A percentile compares a stretch with the other conserved stretches of the same genome.
phyloP scores from a whole-genome alignment of 176 grass and related monocot species.

The Aegilops umbellulata region DNA sequence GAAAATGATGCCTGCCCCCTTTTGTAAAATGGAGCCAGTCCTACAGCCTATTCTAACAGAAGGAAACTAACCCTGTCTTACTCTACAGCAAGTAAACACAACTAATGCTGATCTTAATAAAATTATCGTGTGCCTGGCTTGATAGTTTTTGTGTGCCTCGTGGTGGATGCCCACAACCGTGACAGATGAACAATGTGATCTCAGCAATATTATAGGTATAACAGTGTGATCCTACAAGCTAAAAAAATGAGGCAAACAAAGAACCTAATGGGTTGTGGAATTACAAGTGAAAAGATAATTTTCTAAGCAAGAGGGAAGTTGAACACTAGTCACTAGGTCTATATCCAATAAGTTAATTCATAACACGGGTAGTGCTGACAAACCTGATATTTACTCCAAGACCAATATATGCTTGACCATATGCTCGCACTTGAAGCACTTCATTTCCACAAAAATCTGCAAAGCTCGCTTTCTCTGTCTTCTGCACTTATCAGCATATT shows the following conservation, averaged over 20 bases:
- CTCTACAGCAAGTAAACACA: neutral
- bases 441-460: conserved; percentile 76
- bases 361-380: conserved; percentile 6
- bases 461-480: conserved; percentile 24
- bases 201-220: neutral
- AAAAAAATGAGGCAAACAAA: neutral
- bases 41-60: neutral
- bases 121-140: neutral
- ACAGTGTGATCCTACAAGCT: neutral
- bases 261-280: neutral
- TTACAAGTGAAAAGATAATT: conserved; percentile 1
- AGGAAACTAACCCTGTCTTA: neutral
- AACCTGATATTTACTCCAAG: conserved; percentile 98
- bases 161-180: neutral
- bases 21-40: neutral
- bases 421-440: conserved; percentile 92
- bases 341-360: neutral
- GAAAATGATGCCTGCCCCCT: neutral
- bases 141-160: neutral
- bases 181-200: neutral
- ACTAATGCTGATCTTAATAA: neutral
- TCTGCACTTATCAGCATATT: conserved; percentile 42
- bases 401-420: conserved; percentile 78
- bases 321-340: conserved; percentile 1
- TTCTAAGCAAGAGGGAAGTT: neutral